Percentiles rank a stretch among this genome's conserved stretches.
phyloP scores from a whole-genome alignment of 2,329 filamentous ascomycete genomes.

The Penicillium sp. region DNA sequence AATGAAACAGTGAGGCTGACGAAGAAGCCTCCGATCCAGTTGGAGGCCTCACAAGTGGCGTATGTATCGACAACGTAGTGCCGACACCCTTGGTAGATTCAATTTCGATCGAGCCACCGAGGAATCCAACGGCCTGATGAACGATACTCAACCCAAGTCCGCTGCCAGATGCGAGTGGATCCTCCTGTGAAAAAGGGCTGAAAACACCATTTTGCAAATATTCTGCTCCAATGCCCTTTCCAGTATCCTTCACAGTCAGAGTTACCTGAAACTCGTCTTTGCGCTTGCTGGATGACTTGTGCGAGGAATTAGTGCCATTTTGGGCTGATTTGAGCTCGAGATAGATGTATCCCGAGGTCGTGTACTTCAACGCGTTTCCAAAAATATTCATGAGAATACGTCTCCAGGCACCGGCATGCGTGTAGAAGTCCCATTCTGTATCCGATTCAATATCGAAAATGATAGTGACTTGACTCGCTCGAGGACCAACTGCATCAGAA shows the following conservation, averaged over 20 bases:
- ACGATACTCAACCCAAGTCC: conserved; percentile 20
- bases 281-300: conserved; percentile 20
- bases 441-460: conserved; percentile 44
- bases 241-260: conserved; percentile 30
- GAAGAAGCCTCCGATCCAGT: neutral
- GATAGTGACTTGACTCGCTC: conserved; percentile 16
- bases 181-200: conserved; percentile 22
- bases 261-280: conserved; percentile 13
- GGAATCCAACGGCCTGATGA: conserved; percentile 7
- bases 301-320: conserved; percentile 1
- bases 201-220: conserved; percentile 21
- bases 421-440: conserved; percentile 45
- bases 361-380: conserved; percentile 53
- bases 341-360: conserved; percentile 41
- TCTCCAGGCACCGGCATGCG: conserved; percentile 49
- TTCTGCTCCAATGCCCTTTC: conserved; percentile 28
- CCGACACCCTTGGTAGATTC: conserved; percentile 6
- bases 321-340: conserved; percentile 35
- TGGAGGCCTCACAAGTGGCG: conserved; percentile 2
- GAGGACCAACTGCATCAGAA: conserved; percentile 5
- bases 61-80: conserved; percentile 8
- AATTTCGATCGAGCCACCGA: conserved; percentile 12
- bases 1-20: neutral
- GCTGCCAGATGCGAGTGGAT: conserved; percentile 19
- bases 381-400: conserved; percentile 51